phyloP scores from a whole-genome alignment of 768 basidiomycete genomes.

The Agrocybe pediades region DNA sequence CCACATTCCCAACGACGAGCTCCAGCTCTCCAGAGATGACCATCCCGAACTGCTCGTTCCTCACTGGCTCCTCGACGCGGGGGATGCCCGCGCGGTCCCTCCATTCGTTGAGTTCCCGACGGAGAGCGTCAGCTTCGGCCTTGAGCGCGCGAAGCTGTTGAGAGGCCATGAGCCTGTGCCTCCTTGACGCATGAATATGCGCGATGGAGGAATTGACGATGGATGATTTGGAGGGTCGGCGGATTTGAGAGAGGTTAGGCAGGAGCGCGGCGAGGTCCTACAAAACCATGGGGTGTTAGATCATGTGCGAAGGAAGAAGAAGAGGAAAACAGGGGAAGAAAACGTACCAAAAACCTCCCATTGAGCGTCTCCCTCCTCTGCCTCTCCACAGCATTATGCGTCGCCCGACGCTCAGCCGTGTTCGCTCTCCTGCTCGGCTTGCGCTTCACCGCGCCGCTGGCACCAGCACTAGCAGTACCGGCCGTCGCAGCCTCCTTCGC shows the following conservation, averaged over 20 bases:
- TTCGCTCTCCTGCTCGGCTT: conserved; percentile 90
- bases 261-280: conserved; percentile 91
- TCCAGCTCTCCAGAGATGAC: conserved; percentile 73
- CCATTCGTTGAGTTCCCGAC: conserved; percentile 94
- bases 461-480: conserved; percentile 11
- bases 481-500: conserved; percentile 19
- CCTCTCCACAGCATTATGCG: conserved; percentile 97
- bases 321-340: conserved; percentile 1
- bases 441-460: conserved; percentile 56
- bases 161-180: conserved; percentile 79
- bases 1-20: conserved; percentile 54
- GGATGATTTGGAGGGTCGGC: conserved; percentile 93
- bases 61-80: conserved; percentile 70
- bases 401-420: conserved; percentile 94
- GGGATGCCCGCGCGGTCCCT: conserved; percentile 74
- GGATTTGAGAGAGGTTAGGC: conserved; percentile 87
- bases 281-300: background rate
- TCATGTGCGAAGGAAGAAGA: conserved; percentile 4
- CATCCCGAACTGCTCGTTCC: conserved; percentile 73
- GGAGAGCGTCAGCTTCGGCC: conserved; percentile 81
- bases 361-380: conserved; percentile 93
- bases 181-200: conserved; percentile 79
- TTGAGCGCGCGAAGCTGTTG: conserved; percentile 81
- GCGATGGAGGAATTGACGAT: conserved; percentile 97
- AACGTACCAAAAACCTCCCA: conserved; percentile 80